These are phyloP conservation scores for Mitragyna speciosa DNA, from an alignment of 257 asterid genomes.

Conservation along the genomic window DNA sequence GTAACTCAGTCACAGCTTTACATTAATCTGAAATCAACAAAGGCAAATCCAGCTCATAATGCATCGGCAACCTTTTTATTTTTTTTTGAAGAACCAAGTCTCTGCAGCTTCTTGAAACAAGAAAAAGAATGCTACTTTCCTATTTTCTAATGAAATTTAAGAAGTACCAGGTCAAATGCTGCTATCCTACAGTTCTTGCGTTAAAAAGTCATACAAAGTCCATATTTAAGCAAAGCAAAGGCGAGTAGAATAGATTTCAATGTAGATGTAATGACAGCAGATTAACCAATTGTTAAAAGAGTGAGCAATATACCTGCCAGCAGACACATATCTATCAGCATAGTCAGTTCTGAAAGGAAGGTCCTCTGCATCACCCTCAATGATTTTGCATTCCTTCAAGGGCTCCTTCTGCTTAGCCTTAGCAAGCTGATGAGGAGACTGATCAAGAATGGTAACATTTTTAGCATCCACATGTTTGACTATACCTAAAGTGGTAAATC, in stretches of 20 bases:
- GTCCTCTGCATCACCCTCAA: constrained; percentile 98
- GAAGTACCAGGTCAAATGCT: not conserved
- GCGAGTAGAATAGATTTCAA: not conserved
- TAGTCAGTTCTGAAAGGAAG: constrained; percentile 80
- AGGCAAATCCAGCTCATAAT: no score
- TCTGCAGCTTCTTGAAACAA: not conserved
- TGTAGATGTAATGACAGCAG: not conserved
- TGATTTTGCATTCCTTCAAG: constrained; percentile 73
- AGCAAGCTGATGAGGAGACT: constrained; percentile 96
- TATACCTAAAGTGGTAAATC: constrained; percentile 89
- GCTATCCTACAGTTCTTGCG: not conserved
- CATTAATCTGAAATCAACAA: no score
- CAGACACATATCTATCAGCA: constrained; percentile 81
- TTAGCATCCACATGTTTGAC: constrained; percentile 85
- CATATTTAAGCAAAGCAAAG: not conserved
- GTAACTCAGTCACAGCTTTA: not conserved
- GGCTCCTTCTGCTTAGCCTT: constrained; percentile 91
- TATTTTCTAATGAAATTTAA: not conserved
- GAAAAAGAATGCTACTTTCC: not conserved
- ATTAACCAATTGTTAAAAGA: not conserved
- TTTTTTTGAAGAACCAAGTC: no score
- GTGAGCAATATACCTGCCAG: constrained; percentile 65
- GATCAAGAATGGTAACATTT: constrained; percentile 96
- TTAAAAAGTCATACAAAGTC: not conserved
- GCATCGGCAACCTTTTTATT: no score